Evolutionary conservation across 805 yeast genomes (phyloP).

Genomic region (Metschnikowia gruessii): DNA sequence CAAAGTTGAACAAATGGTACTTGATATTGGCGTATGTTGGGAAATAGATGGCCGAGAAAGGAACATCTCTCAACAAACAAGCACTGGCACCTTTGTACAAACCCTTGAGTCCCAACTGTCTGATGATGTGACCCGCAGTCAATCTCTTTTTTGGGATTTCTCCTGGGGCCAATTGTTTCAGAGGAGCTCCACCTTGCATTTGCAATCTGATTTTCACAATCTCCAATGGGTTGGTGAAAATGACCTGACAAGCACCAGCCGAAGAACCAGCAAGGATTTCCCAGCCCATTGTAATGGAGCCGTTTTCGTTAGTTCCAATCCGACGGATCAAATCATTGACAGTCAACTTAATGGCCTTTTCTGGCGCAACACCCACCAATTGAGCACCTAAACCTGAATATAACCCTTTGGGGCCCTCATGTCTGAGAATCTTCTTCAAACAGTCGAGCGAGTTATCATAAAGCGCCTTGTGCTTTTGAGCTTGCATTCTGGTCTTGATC

Average conservation of each 20-base stretch:
- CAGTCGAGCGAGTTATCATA: conserved; percentile 86
- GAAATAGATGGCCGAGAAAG: conserved; percentile 94
- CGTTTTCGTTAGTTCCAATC: conserved; percentile 50
- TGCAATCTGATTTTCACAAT: conserved; percentile 93
- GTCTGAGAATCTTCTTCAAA: conserved; percentile 66
- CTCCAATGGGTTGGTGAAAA: conserved; percentile 94
- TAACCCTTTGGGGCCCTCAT: conserved; percentile 81
- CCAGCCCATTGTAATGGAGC: conserved; percentile 47
- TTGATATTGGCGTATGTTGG: conserved; percentile 95
- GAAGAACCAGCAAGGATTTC: conserved; percentile 87
- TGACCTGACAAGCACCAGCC: conserved; percentile 96
- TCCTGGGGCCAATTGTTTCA: conserved; percentile 23
- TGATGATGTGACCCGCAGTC: conserved; percentile 69
- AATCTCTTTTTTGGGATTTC: conserved; percentile 43
- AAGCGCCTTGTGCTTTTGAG: conserved; percentile 69
- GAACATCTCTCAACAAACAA: conserved; percentile 91
- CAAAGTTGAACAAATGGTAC: conserved; percentile 74
- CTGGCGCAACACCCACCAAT: conserved; percentile 96
- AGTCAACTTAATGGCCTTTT: conserved; percentile 93
- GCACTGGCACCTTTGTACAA: conserved; percentile 90
- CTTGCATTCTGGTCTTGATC: conserved; percentile 96
- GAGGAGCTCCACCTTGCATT: conserved; percentile 71
- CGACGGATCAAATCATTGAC: conserved; percentile 87
- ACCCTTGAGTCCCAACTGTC: conserved; percentile 77
- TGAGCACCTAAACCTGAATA: conserved; percentile 95